These are phyloP conservation scores for Malassezia dermatis DNA, from an alignment of 1,284 basidiomycete genomes.

Conservation along the genomic window DNA sequence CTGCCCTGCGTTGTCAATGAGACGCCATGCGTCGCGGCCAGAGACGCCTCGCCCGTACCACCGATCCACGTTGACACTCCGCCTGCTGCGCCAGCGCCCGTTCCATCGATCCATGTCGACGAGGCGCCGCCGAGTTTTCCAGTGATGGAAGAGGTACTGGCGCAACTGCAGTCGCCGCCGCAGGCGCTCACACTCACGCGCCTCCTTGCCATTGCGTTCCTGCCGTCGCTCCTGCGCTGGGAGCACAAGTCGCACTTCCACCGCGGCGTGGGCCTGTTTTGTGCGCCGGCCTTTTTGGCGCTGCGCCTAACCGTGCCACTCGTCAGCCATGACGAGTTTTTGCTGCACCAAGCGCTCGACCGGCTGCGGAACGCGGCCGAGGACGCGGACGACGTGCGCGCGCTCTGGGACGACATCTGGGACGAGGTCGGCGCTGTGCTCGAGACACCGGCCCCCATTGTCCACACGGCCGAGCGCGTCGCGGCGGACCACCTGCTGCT, in stretches of 20 bases:
- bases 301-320: conserved; percentile 67
- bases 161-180: background rate
- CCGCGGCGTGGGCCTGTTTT: conserved; percentile 65
- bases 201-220: conserved; percentile 52
- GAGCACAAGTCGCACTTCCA: conserved; percentile 62
- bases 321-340: conserved; percentile 4
- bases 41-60: background rate
- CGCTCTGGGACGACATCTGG: background rate
- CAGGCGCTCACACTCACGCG: background rate
- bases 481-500: conserved; percentile 37
- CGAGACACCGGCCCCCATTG: conserved; percentile 6
- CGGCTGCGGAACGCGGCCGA: conserved; percentile 26
- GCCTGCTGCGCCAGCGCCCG: too few relatives aligned
- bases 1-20: background rate
- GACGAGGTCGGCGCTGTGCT: conserved; percentile 16
- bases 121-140: background rate
- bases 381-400: conserved; percentile 11
- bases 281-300: conserved; percentile 71
- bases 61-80: background rate
- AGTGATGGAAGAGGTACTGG: background rate
- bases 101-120: background rate
- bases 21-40: too few relatives aligned
- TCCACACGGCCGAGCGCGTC: conserved; percentile 11
- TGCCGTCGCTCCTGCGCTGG: conserved; percentile 75
- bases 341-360: conserved; percentile 18